Evolutionary conservation across 257 asterid genomes (phyloP).

Genomic region (Nicotiana sylvestris): DNA sequence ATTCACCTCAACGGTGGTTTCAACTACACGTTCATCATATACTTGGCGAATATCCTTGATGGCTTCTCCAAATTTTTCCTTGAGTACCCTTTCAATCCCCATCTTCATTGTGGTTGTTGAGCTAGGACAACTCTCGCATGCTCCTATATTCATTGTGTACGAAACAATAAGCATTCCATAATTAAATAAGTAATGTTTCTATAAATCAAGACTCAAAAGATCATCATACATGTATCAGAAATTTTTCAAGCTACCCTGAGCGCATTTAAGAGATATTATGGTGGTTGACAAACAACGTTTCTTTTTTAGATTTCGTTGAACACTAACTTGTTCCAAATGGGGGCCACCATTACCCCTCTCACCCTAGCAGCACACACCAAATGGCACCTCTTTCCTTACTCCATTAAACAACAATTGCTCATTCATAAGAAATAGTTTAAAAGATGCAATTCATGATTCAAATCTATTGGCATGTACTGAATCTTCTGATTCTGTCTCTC

Average conservation of each 20-base stretch:
- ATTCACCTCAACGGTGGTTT: conserved; percentile 61
- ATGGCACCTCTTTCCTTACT: background rate
- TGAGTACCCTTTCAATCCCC: conserved; percentile 85
- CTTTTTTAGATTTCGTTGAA: background rate
- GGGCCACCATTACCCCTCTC: background rate
- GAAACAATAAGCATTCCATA: background rate
- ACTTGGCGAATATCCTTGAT: conserved; percentile 77
- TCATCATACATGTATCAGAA: background rate
- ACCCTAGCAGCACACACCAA: background rate
- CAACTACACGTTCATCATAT: conserved; percentile 35
- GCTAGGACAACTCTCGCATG: conserved; percentile 88
- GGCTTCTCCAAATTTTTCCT: conserved; percentile 86
- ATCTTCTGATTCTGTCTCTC: background rate
- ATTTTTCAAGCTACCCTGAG: background rate
- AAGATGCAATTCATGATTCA: background rate
- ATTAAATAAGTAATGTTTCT: background rate
- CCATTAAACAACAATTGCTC: background rate
- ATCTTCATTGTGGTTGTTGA: conserved; percentile 89
- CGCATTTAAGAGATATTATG: background rate
- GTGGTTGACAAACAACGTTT: background rate
- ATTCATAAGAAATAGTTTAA: background rate
- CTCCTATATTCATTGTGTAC: conserved; percentile 38
- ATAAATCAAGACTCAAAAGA: background rate
- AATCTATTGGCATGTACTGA: background rate
- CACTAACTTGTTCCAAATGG: background rate